These are phyloP conservation scores for Phytophthora tentaculata DNA, from an alignment of 352 stramenopile species.

Conservation along the genomic window DNA sequence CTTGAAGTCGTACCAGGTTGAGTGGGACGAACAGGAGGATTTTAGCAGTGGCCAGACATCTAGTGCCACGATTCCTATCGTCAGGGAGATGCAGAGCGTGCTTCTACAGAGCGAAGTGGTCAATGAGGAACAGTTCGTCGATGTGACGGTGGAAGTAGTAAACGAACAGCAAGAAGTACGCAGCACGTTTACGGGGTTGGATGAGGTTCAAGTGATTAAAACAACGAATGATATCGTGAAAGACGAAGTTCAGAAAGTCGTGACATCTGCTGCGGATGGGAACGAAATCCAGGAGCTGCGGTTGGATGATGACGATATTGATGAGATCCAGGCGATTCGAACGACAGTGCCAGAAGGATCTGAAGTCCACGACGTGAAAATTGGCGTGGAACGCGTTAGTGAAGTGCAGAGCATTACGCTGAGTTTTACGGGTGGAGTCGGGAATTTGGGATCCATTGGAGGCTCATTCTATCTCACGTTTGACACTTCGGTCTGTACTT, in stretches of 20 bases:
- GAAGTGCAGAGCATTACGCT: slow-evolving; percentile 80
- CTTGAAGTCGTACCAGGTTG: slow-evolving; percentile 71
- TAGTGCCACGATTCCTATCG: slow-evolving; percentile 77
- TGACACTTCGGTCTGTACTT: slow-evolving; percentile 60
- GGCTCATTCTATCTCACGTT: slow-evolving; percentile 60
- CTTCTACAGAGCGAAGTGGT: slow-evolving; percentile 81
- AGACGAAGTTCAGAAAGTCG: slow-evolving; percentile 93
- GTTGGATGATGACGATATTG: slow-evolving; percentile 85
- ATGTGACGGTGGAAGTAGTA: slow-evolving; percentile 92
- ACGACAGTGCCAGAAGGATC: slow-evolving; percentile 72
- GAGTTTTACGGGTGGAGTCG: slow-evolving; percentile 5
- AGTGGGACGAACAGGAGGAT: slow-evolving; percentile 86
- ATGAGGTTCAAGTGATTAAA: slow-evolving; percentile 90
- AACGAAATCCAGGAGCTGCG: slow-evolving; percentile 92
- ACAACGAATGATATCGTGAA: slow-evolving; percentile 74
- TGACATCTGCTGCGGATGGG: slow-evolving; percentile 90
- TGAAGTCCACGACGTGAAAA: slow-evolving; percentile 92
- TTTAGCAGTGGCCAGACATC: slow-evolving; percentile 78
- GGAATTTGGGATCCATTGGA: slow-evolving; percentile 29
- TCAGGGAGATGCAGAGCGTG: slow-evolving; percentile 93
- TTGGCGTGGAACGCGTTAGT: slow-evolving; percentile 67
- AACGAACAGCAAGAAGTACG: slow-evolving; percentile 97
- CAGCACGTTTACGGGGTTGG: slow-evolving; percentile 80
- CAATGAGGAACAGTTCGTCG: slow-evolving; percentile 94
- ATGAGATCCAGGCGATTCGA: slow-evolving; percentile 93